Percentiles rank a stretch among this genome's conserved stretches.
These are phyloP conservation scores for Fusarium udum DNA, from an alignment of 2,329 filamentous ascomycete species.

Conservation along the genomic window DNA sequence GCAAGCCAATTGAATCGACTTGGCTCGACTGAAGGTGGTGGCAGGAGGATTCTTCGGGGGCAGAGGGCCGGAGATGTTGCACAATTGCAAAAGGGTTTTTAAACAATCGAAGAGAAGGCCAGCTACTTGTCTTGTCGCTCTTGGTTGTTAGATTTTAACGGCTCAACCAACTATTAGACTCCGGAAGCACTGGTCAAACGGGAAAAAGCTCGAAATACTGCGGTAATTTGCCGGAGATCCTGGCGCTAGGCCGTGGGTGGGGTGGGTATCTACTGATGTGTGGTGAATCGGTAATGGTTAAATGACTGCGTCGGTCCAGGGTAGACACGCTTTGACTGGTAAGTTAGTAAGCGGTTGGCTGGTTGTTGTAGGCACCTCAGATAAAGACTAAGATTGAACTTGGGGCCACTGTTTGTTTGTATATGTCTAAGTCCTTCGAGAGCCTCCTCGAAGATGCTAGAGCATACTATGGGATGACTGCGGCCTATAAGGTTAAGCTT, in stretches of 20 bases:
- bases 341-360: not conserved
- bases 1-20: constrained; percentile 27
- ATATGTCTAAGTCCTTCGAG: constrained; percentile 15
- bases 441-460: constrained; percentile 20
- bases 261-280: constrained; percentile 24
- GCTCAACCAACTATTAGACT: constrained; percentile 16
- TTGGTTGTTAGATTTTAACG: constrained; percentile 31
- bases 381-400: not conserved
- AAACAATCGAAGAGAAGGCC: constrained; percentile 16
- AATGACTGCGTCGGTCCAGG: constrained; percentile 20
- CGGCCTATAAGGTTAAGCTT: no score
- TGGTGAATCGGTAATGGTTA: constrained; percentile 29
- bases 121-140: constrained; percentile 11
- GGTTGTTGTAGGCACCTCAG: not conserved
- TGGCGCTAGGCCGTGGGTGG: constrained; percentile 14
- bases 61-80: constrained; percentile 4
- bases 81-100: not conserved
- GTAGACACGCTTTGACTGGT: not conserved
- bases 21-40: constrained; percentile 6
- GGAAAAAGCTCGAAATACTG: constrained; percentile 20
- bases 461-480: not conserved
- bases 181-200: constrained; percentile 7
- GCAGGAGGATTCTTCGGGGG: not conserved
- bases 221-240: constrained; percentile 33
- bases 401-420: not conserved